phyloP scores from a whole-genome alignment of 192 early-diverging fungal species.

The Coemansia sp. region DNA sequence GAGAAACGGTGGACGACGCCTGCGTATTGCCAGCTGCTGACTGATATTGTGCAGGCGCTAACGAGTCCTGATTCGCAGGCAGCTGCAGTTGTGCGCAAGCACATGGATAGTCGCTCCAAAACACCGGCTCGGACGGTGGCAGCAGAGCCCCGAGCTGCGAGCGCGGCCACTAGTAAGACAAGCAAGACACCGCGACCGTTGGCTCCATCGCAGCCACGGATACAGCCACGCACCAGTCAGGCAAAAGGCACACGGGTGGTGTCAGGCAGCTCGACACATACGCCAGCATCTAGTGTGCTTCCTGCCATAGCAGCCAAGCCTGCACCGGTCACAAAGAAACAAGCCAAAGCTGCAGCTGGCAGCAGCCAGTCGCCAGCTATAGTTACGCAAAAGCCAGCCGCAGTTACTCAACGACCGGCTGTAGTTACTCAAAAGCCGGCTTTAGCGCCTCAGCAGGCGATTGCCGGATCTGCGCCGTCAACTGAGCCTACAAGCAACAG shows the following conservation, averaged over 20 bases:
- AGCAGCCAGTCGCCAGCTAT: not conserved
- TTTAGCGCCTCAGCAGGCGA: not conserved
- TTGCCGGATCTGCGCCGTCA: not conserved
- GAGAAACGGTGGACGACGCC: constrained; percentile 34
- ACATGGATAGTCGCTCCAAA: not conserved
- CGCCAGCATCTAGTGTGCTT: not conserved
- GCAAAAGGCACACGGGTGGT: not conserved
- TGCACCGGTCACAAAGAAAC: not conserved
- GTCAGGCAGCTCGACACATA: not conserved
- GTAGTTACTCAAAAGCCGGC: no score
- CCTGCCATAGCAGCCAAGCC: not conserved
- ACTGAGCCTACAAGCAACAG: not conserved
- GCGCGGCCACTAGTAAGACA: not conserved
- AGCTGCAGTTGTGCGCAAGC: constrained; percentile 28
- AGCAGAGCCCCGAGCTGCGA: not conserved
- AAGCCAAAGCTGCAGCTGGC: not conserved
- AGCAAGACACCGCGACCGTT: not conserved
- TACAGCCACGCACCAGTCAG: not conserved
- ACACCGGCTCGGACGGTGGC: not conserved
- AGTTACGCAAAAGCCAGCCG: no score
- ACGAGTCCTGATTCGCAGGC: constrained; percentile 42
- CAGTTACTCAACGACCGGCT: no score
- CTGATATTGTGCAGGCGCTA: constrained; percentile 51
- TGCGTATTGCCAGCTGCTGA: constrained; percentile 46
- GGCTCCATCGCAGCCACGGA: not conserved